Base-by-base conservation (phyloP, 2,329 filamentous ascomycete species). In the Macrophomina phaseolina region DNA sequence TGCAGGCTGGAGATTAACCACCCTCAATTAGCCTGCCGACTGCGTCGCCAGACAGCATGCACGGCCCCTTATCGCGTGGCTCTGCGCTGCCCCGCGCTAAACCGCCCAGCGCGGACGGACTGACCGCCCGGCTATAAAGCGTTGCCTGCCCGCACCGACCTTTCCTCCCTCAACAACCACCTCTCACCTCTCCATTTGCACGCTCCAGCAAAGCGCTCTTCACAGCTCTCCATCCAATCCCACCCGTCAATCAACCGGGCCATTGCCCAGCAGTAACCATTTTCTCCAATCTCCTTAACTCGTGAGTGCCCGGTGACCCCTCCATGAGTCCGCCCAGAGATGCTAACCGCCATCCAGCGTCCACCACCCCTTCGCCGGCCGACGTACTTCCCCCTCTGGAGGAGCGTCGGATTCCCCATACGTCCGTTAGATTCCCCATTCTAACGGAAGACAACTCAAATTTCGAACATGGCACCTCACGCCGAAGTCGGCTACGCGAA, bases 261-360 rank as follows among this genome's bases (percentile, higher is more conserved):
- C 77, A 80, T 76, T 76, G 78, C 76, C 79, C 78, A 79, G 86
- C 85, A 90, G 90, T 87, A 92, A 97, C 92, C 84, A 97, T 93
- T 94, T 97, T 97, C 90, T 94, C 93, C 86, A 97, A 97, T 85
- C 91, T 96, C 76, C 90, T 97, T 75, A 95, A 95, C 88, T 97
- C 93, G 94, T 97, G 87, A 81, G 93, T 84, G 32, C n/a, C 7
- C 16, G 1, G 1, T 9, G 8, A 14, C 42, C 42, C 28, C 11
- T 28, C 40, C 8, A 45, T 45, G 42, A 2, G 11, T 51, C 5
- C 40, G 11, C 4, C 28, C n/a, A 23, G 52, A 36, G 11, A 30
- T 49, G 56, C 52, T 62, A 60, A 67, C 45, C 7, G 32, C 14
- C 30, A 1, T 42, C 30, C 80, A 97, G 94, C 81, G 87, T 90